Conservation (phyloP, 176 grass and related monocot genomes). For the Triticum monococcum region DNA sequence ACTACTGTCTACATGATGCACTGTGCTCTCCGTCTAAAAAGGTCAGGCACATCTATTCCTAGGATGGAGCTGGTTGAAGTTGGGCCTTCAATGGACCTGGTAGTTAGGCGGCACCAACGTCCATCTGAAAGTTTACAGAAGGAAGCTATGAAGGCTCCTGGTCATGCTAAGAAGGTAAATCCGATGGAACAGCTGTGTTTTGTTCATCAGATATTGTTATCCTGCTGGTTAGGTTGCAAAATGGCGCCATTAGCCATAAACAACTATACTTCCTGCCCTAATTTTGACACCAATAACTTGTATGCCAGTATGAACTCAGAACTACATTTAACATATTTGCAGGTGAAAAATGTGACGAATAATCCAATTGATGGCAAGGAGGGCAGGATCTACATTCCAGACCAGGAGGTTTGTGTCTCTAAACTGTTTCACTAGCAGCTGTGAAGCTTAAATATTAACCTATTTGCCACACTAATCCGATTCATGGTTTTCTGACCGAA, state of each 20-base stretch:
- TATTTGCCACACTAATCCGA: no score
- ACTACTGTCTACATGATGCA: slow-evolving; percentile 73
- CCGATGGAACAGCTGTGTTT: slow-evolving; percentile 14
- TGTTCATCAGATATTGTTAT: not conserved
- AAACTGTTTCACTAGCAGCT: no score
- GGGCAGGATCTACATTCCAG: no score
- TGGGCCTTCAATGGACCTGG: slow-evolving; percentile 90
- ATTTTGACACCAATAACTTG: no score
- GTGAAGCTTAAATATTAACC: no score
- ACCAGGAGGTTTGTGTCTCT: no score
- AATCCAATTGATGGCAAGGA: no score
- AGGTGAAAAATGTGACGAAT: no score
- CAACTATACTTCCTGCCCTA: not conserved
- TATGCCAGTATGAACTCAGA: no score
- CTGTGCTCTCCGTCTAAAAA: slow-evolving; percentile 81
- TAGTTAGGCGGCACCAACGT: slow-evolving; percentile 56
- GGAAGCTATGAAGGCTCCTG: slow-evolving; percentile 76
- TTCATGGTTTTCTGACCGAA: no score
- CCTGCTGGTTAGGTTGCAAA: not conserved
- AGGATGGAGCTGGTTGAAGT: slow-evolving; percentile 95
- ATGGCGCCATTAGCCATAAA: not conserved
- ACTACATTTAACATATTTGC: no score
- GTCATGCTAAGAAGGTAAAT: slow-evolving; percentile 62
- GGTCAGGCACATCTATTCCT: slow-evolving; percentile 77
- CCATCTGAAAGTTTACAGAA: slow-evolving; percentile 71